Percentiles rank a stretch among this genome's conserved stretches.
These are phyloP conservation scores for Elsinoe fawcettii DNA, from an alignment of 2,329 filamentous ascomycete genomes.

Conservation along the genomic window DNA sequence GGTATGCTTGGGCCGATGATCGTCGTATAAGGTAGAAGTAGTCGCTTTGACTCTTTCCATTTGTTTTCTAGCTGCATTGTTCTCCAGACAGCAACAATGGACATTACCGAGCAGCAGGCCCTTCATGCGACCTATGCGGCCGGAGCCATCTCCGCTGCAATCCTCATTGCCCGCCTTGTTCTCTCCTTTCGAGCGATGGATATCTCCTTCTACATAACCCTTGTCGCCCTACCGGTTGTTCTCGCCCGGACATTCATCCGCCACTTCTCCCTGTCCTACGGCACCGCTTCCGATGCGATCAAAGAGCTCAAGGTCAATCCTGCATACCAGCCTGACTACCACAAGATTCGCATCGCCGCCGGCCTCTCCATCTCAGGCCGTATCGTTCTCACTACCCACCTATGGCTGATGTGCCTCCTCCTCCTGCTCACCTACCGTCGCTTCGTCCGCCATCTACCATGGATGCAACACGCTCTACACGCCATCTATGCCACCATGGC, in stretches of 20 bases:
- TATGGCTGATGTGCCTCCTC: slow-evolving; percentile 18
- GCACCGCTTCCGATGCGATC: slow-evolving; percentile 1
- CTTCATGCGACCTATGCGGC: slow-evolving; percentile 2
- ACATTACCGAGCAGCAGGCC: not conserved
- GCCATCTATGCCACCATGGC: slow-evolving; percentile 16
- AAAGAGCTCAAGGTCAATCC: not conserved
- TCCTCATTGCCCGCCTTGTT: not conserved
- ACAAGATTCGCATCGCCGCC: slow-evolving; percentile 14
- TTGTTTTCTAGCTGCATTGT: not conserved
- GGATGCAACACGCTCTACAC: slow-evolving; percentile 10
- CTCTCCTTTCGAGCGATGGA: not conserved
- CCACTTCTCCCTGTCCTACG: not conserved
- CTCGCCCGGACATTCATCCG: not conserved
- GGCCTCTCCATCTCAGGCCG: slow-evolving; percentile 18
- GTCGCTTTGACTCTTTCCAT: not conserved
- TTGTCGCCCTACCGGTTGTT: not conserved
- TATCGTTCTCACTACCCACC: slow-evolving; percentile 19
- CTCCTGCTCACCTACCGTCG: slow-evolving; percentile 20
- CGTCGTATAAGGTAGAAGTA: not conserved
- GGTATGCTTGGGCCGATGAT: not conserved
- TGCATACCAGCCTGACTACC: not conserved
- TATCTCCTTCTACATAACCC: slow-evolving; percentile 2
- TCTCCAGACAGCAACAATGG: not conserved
- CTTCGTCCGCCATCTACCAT: slow-evolving; percentile 18
- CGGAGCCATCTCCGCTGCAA: not conserved